Conservation (phyloP, 495 filamentous ascomycete genomes). For the Hypoxylon trugodes region DNA sequence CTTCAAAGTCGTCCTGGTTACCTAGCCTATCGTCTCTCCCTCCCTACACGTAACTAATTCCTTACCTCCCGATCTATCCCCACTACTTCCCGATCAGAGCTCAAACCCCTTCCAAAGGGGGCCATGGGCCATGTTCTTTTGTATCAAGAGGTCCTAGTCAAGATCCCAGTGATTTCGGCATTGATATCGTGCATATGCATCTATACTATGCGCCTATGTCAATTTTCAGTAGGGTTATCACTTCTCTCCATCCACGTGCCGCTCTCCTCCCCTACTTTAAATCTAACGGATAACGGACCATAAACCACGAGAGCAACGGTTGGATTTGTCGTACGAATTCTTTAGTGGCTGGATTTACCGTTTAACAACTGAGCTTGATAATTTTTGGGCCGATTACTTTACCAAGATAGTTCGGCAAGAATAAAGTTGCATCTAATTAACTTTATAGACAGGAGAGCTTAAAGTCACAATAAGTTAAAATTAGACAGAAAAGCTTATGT, state of each 20-base stretch:
- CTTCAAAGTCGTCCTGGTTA: neutral
- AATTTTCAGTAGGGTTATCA: slow-evolving; percentile 28
- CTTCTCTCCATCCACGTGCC: slow-evolving; percentile 35
- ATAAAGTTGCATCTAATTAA: no score
- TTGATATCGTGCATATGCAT: slow-evolving; percentile 28
- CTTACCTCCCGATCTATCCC: slow-evolving; percentile 1
- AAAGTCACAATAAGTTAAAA: no score
- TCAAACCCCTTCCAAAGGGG: neutral
- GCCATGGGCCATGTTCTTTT: neutral
- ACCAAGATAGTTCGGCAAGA: no score
- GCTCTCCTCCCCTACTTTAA: slow-evolving; percentile 12
- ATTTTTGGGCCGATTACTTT: no score
- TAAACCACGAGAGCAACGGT: no score
- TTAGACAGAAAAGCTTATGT: no score
- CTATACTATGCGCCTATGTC: slow-evolving; percentile 18
- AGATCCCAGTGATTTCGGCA: slow-evolving; percentile 30
- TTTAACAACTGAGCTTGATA: no score
- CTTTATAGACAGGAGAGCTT: no score
- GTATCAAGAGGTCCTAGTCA: slow-evolving; percentile 7
- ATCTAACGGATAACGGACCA: no score
- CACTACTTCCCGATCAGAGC: neutral
- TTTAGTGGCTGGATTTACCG: no score
- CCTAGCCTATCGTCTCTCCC: neutral
- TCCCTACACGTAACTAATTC: neutral
- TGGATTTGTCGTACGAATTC: no score